These are phyloP conservation scores for Lizonia empirigonia DNA, from an alignment of 2,329 filamentous ascomycete species.

Conservation along the genomic window DNA sequence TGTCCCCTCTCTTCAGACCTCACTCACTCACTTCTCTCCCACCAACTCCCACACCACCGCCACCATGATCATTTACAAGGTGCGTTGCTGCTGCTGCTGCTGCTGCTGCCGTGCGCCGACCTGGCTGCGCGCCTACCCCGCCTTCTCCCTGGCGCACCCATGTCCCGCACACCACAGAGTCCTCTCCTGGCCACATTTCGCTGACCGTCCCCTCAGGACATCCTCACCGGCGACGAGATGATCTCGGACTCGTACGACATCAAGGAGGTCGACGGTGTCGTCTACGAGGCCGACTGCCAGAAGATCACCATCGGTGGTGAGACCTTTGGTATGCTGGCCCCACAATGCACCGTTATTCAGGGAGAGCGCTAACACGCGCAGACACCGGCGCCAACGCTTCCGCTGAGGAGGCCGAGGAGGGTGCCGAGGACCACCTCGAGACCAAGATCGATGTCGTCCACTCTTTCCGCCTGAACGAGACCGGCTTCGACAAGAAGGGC, in stretches of 20 bases:
- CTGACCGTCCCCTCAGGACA: slow-evolving; percentile 66
- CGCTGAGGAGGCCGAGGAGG: slow-evolving; percentile 84
- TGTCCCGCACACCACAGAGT: slow-evolving; percentile 12
- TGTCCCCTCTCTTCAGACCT: slow-evolving; percentile 8
- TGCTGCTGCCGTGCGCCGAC: slow-evolving; percentile 18
- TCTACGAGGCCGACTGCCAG: slow-evolving; percentile 89
- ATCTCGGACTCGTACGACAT: slow-evolving; percentile 93
- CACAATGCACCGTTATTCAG: background rate
- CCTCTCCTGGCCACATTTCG: slow-evolving; percentile 5
- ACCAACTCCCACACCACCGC: slow-evolving; percentile 22
- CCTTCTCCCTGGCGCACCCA: slow-evolving; percentile 25
- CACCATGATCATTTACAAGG: slow-evolving; percentile 66
- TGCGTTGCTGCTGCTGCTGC: slow-evolving; percentile 39
- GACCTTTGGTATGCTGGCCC: slow-evolving; percentile 63
- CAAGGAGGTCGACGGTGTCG: slow-evolving; percentile 77
- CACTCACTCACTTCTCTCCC: slow-evolving; percentile 20
- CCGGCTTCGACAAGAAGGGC: slow-evolving; percentile 82
- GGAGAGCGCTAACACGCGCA: slow-evolving; percentile 41
- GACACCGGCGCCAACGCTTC: slow-evolving; percentile 96
- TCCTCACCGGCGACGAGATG: slow-evolving; percentile 90
- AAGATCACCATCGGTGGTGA: slow-evolving; percentile 83
- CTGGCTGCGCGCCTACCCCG: slow-evolving; percentile 35
- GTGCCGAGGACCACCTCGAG: slow-evolving; percentile 69
- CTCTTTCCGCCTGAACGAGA: slow-evolving; percentile 86
- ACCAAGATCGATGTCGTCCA: slow-evolving; percentile 92